Evolutionary conservation across 2,329 filamentous ascomycete genomes (phyloP).

Genomic region (Cercospora sp.): DNA sequence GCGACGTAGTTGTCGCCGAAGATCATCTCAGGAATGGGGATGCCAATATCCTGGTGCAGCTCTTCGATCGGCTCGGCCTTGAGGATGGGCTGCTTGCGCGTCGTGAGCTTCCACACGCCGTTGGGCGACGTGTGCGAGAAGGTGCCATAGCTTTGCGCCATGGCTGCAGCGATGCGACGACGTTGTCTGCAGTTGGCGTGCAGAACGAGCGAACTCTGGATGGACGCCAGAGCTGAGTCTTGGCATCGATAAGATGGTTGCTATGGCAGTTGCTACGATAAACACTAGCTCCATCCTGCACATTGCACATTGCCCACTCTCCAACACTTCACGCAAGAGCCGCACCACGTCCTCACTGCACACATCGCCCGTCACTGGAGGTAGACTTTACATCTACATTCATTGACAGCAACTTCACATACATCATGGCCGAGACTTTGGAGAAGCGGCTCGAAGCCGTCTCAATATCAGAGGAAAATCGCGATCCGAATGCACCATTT

Average conservation of each 20-base stretch:
- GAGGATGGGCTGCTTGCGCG: slow-evolving; percentile 90
- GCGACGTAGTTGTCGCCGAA: slow-evolving; percentile 90
- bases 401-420: slow-evolving; percentile 21
- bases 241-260: slow-evolving; percentile 10
- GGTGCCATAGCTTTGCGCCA: slow-evolving; percentile 20
- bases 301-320: not conserved
- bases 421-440: slow-evolving; percentile 59
- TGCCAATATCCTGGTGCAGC: slow-evolving; percentile 75
- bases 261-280: slow-evolving; percentile 7
- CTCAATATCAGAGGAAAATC: slow-evolving; percentile 86
- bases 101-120: slow-evolving; percentile 57
- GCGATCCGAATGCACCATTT: slow-evolving; percentile 40
- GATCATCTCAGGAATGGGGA: slow-evolving; percentile 97
- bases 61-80: slow-evolving; percentile 87
- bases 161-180: slow-evolving; percentile 3
- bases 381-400: slow-evolving; percentile 21
- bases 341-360: not conserved
- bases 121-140: slow-evolving; percentile 32
- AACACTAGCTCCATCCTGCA: not conserved
- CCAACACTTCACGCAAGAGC: not conserved
- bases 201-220: not conserved
- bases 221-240: slow-evolving; percentile 1
- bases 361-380: slow-evolving; percentile 11
- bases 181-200: not conserved
- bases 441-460: slow-evolving; percentile 89